These are phyloP conservation scores for Zygoascus meyerae DNA, from an alignment of 1,139 yeast genomes.

Conservation along the genomic window DNA sequence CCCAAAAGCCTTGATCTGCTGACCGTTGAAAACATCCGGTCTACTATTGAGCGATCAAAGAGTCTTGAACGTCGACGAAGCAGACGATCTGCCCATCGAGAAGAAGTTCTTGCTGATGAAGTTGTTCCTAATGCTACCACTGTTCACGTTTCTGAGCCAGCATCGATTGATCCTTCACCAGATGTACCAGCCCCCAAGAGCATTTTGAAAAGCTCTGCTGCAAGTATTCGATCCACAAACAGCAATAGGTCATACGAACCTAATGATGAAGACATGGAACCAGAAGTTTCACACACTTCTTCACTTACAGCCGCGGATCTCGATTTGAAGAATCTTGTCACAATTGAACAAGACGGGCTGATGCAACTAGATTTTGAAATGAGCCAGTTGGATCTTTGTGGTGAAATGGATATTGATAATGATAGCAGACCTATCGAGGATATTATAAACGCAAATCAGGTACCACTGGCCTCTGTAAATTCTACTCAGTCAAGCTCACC, in stretches of 20 bases:
- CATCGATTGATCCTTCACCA: constrained; percentile 12
- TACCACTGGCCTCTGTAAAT: background rate
- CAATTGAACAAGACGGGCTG: constrained; percentile 16
- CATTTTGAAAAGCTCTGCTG: constrained; percentile 22
- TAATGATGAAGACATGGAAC: constrained; percentile 1
- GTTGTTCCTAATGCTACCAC: constrained; percentile 31
- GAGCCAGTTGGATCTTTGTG: background rate
- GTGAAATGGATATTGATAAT: background rate
- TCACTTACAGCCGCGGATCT: constrained; percentile 6
- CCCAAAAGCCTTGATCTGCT: constrained; percentile 33
- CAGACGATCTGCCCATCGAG: constrained; percentile 21
- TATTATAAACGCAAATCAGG: background rate
- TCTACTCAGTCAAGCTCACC: background rate
- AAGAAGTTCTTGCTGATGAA: constrained; percentile 20
- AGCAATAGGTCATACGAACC: constrained; percentile 8
- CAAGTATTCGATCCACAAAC: constrained; percentile 2
- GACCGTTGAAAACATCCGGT: constrained; percentile 33
- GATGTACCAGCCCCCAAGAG: constrained; percentile 21
- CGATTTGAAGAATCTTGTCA: constrained; percentile 13
- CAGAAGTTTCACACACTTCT: background rate
- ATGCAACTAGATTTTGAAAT: constrained; percentile 17
- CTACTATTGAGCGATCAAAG: constrained; percentile 34
- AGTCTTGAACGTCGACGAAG: constrained; percentile 34
- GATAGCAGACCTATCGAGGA: background rate
- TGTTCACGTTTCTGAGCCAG: constrained; percentile 24